Base-by-base conservation (phyloP, 83 land plant genomes). In the Isoetes engelmannii region DNA sequence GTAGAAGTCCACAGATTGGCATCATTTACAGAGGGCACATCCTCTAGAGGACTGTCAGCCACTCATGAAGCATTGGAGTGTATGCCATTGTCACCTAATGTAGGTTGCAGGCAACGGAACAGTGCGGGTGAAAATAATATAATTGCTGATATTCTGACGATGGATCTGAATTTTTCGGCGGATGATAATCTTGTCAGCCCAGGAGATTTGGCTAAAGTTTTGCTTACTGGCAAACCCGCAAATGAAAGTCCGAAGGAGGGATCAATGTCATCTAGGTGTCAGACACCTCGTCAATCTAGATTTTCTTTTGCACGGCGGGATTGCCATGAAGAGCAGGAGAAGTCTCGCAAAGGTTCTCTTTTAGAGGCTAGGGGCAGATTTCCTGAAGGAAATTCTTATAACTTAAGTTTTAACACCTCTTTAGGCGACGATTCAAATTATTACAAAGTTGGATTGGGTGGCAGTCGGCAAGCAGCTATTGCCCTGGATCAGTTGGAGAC, bases 241-340 rank as follows among this genome's bases (percentile, higher is more conserved):
- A 5, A 10, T 51, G 66, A 8, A 51, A 1, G 18, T 42, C 8
- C 0, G 2, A 15, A 41, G 12, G 47, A 44, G 12, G 17, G 48
- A 7, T 12, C n/a, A 19, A 58, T 15, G 1, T 70, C 64, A 4
- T 70, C 65, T 63, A 70, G 47, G 20, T 12, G 44, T 7, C 55
- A 12, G 15, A 51, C 60, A 21, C 37, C 6, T 42, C 46, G 48
- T 17, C 72, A 70, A 20, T 70, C 72, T 5, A 54, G 72, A 19
- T 70, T 70, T 59, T 59, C 61, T 3, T 70, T 70, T 58, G 72
- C 72, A n/a, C 61, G 72, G 42, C 48, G 57, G 67, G 72, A 70
- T 21, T 41, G 51, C 5, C 18, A 20, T 4, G 42, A 8, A 12
- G 57, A 55, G 18, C 41, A 69, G 55, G 12, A 28, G 7, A 8